Percentiles rank a stretch among this genome's conserved stretches.
Evolutionary conservation across 2,329 filamentous ascomycete species (phyloP).

Genomic region (Ophiostoma perfectum): DNA sequence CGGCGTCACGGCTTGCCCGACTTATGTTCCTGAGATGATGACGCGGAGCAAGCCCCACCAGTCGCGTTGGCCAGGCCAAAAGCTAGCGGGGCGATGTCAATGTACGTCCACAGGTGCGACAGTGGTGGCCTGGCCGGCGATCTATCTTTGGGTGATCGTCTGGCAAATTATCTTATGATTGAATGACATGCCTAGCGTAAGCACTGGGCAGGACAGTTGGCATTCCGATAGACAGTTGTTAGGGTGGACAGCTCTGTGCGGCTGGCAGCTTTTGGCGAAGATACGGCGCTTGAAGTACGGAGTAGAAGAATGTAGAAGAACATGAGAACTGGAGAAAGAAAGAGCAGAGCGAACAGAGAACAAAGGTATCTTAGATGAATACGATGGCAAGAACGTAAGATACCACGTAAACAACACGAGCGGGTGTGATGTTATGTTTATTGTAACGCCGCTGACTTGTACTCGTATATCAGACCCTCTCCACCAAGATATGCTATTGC

Average conservation of each 20-base stretch:
- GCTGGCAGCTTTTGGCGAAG: too few relatives aligned
- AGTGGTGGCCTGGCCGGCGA: not conserved
- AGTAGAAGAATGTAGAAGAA: constrained; percentile 7
- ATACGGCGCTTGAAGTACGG: not conserved
- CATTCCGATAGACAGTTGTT: too few relatives aligned
- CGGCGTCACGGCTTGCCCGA: not conserved
- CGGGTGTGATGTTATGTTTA: not conserved
- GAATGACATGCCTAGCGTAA: not conserved
- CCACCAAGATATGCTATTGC: not conserved
- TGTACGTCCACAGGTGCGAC: not conserved
- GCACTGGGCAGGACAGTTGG: not conserved
- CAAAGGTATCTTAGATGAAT: too few relatives aligned
- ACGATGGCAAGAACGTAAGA: too few relatives aligned
- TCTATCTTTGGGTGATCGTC: not conserved
- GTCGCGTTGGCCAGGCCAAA: not conserved
- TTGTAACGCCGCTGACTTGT: not conserved
- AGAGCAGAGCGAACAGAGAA: not conserved
- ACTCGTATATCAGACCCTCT: not conserved
- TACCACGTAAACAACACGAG: too few relatives aligned
- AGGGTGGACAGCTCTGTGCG: too few relatives aligned
- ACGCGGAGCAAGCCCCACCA: constrained; percentile 10
- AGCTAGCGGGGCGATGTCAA: not conserved
- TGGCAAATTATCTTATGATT: not conserved
- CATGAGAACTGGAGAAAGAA: not conserved
- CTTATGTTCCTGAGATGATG: constrained; percentile 7